phyloP scores from a whole-genome alignment of 441 rosid species.

The Erodium trifolium region DNA sequence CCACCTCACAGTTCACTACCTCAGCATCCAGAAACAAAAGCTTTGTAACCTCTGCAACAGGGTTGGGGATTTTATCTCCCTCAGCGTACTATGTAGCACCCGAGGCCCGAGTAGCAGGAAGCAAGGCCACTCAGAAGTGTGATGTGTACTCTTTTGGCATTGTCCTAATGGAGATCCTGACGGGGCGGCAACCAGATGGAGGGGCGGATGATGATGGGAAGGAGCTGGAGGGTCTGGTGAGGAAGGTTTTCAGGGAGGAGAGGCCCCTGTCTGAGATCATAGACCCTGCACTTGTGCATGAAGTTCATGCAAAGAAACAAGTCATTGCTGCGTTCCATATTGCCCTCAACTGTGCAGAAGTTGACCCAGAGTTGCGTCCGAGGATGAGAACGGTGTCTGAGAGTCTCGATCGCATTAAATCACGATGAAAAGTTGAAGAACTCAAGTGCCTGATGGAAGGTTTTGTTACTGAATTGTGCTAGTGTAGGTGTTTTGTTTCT shows the following conservation, averaged over 20 bases:
- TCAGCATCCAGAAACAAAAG: too few relatives aligned
- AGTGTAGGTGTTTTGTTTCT: too few relatives aligned
- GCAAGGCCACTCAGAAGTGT: not conserved
- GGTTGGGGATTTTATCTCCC: not conserved
- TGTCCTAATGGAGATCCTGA: not conserved
- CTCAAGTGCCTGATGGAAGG: too few relatives aligned
- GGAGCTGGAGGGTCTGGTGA: not conserved
- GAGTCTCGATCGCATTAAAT: not conserved
- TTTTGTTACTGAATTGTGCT: too few relatives aligned
- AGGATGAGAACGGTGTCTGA: conserved; percentile 9
- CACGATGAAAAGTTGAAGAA: not conserved
- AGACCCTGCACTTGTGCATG: not conserved
- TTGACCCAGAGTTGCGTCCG: not conserved
- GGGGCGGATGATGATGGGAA: not conserved
- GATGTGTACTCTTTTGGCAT: conserved; percentile 5
- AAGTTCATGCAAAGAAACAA: conserved; percentile 10
- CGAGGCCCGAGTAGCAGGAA: conserved; percentile 4
- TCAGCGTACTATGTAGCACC: not conserved
- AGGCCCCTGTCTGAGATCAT: not conserved
- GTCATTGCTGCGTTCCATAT: conserved; percentile 3
- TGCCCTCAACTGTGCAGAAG: not conserved
- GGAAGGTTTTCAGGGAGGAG: conserved; percentile 7
- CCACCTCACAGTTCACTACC: conserved; percentile 26
- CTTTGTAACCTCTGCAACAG: not conserved
- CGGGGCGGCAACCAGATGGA: not conserved